These are phyloP conservation scores for Aspergillus brunneoviolaceus DNA, from an alignment of 2,329 filamentous ascomycete genomes.

Conservation along the genomic window DNA sequence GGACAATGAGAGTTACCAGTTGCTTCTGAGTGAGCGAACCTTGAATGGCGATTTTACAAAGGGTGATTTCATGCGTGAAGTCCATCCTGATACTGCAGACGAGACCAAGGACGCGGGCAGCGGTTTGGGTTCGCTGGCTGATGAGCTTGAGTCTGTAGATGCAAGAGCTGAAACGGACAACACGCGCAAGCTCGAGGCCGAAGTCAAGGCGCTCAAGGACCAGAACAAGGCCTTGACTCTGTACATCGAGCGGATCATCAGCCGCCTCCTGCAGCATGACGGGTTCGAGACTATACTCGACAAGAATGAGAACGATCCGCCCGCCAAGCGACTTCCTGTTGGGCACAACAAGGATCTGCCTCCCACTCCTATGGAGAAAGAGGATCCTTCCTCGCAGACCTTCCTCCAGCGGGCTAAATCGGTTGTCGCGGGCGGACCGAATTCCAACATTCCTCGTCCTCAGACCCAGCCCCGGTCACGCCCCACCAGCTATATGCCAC, in stretches of 20 bases:
- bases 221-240: conserved; percentile 96
- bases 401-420: conserved; percentile 62
- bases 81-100: conserved; percentile 33
- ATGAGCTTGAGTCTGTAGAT: conserved; percentile 76
- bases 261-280: conserved; percentile 86
- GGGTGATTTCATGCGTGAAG: conserved; percentile 70
- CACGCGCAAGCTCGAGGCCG: conserved; percentile 69
- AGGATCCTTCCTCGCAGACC: conserved; percentile 44
- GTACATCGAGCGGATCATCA: conserved; percentile 99
- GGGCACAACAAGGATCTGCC: conserved; percentile 77
- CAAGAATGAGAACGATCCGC: conserved; percentile 61
- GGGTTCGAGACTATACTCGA: conserved; percentile 94
- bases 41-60: conserved; percentile 89
- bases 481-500: conserved; percentile 46
- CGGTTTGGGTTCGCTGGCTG: conserved; percentile 65
- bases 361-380: conserved; percentile 63
- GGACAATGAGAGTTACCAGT: conserved; percentile 97
- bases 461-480: conserved; percentile 42
- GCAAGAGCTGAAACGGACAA: conserved; percentile 62
- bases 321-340: conserved; percentile 28
- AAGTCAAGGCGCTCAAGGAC: conserved; percentile 78
- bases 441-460: conserved; percentile 27
- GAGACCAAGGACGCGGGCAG: conserved; percentile 47
- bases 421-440: conserved; percentile 49
- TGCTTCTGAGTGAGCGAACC: conserved; percentile 91